Base-by-base conservation (phyloP, 2,329 filamentous ascomycete genomes). In the Rugonectria rugulosa region DNA sequence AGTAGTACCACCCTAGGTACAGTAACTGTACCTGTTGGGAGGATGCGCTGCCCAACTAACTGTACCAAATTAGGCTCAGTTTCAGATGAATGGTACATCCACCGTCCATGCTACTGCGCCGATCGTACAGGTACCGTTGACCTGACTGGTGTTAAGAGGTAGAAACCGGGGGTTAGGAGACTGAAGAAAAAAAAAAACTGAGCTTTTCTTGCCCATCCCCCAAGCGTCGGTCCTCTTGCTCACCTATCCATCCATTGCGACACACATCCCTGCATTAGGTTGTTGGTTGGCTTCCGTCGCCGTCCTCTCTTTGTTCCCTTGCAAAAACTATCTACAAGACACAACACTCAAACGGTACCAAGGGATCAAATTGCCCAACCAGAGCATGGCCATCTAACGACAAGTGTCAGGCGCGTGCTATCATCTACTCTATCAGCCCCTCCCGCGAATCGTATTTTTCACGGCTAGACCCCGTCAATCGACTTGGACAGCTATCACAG, bases 401-500 rank as follows among this genome's bases (percentile, higher is more conserved):
- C 46, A 27, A 56, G 46, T 46, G 47, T 45, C 34, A 53, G 37
- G 61, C 53, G 61, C 55, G 48, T 56, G 49, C 41, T 23, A 29
- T 48, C 53, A 53, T 43, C 37, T 46, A 14, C 49, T 46, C 29
- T 42, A 42, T 40, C 42, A 34, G n/a, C 40, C 38, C 53, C 27
- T 31, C n/a, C 34, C 31, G 49, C 58, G 50, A 44, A 45, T 21
- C 36, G 34, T 53, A 54, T 21, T 27, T 45, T 41, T 40, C 46
- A 26, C 38, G 46, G 44, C 55, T 53, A 45, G 46, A 56, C 67
- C 59, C 58, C 53, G 63, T 54, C 54, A 66, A 65, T 62, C 60
- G 56, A 34, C 58, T 57, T 61, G 57, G 59, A 65, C 57, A 57
- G n/a, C 56, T 61, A 64, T 67, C 57, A 63, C 63, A 67, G 65